phyloP scores from a whole-genome alignment of 306 rosid genomes.

The Trifolium pratense region DNA sequence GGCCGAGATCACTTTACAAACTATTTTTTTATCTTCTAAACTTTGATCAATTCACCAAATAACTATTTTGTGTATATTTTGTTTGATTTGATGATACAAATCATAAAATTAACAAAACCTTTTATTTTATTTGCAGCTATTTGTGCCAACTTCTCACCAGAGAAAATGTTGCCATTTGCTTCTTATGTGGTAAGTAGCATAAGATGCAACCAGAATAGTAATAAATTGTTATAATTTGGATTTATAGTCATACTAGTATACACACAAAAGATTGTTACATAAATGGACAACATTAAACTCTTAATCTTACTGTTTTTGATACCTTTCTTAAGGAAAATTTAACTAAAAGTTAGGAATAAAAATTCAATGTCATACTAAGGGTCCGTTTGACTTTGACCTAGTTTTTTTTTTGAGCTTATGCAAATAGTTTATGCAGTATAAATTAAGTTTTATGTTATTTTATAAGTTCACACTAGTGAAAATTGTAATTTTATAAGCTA shows the following conservation, averaged over 20 bases:
- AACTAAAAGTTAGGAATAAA: background rate
- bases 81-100: slow-evolving; percentile 1
- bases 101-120: background rate
- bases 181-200: slow-evolving; percentile 75
- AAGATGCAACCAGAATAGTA: background rate
- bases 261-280: slow-evolving; percentile 10
- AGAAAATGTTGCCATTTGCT: slow-evolving; percentile 87
- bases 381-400: too few species aligned
- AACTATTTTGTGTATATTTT: background rate
- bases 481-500: too few species aligned
- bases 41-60: slow-evolving; percentile 8
- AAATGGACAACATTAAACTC: background rate
- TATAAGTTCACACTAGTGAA: too few species aligned
- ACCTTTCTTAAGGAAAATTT: background rate
- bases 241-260: slow-evolving; percentile 22
- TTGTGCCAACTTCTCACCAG: slow-evolving; percentile 73
- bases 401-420: too few species aligned
- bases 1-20: background rate
- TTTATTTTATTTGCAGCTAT: slow-evolving; percentile 62
- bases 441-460: too few species aligned
- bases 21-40: background rate
- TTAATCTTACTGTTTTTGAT: background rate
- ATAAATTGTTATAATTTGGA: slow-evolving; percentile 8
- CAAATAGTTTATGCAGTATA: too few species aligned
- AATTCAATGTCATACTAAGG: too few species aligned